A percentile compares a stretch with the other conserved stretches of the same genome.
Evolutionary conservation across 2,329 filamentous ascomycete species (phyloP).

Genomic region (Trichoderma polysporum): DNA sequence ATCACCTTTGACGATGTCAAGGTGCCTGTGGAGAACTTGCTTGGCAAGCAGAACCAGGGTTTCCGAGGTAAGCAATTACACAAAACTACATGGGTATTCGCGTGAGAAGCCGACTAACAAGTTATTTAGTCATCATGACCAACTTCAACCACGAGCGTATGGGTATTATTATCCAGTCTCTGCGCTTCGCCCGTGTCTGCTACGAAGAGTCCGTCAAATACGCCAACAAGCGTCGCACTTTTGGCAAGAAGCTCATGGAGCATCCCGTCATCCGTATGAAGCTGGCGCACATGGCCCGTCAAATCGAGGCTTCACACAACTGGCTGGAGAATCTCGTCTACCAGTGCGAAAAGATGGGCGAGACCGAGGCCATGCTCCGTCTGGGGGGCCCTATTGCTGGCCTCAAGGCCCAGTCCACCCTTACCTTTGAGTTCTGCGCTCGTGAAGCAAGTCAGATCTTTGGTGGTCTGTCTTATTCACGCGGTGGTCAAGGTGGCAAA

Average conservation of each 20-base stretch:
- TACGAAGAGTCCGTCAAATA: constrained; percentile 97
- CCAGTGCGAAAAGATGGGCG: constrained; percentile 89
- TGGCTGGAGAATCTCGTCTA: constrained; percentile 96
- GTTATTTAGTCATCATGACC: constrained; percentile 83
- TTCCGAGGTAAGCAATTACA: constrained; percentile 67
- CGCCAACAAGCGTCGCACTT: constrained; percentile 94
- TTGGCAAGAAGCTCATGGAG: constrained; percentile 94
- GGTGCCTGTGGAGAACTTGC: constrained; percentile 97
- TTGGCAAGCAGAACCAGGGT: constrained; percentile 96
- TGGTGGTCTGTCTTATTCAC: constrained; percentile 85
- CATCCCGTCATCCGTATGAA: constrained; percentile 98
- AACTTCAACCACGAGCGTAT: constrained; percentile 99
- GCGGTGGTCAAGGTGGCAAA: constrained; percentile 93
- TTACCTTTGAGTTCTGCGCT: constrained; percentile 97
- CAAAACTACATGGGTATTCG: not conserved
- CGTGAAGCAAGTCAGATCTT: constrained; percentile 97
- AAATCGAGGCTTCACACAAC: constrained; percentile 94
- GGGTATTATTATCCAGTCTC: constrained; percentile 95
- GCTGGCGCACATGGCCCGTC: constrained; percentile 95
- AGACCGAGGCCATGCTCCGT: constrained; percentile 93
- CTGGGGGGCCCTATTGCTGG: constrained; percentile 91
- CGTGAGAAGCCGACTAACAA: constrained; percentile 23
- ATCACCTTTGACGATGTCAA: constrained; percentile 99
- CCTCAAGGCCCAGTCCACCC: constrained; percentile 89
- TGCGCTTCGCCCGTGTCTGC: constrained; percentile 94